Evolutionary conservation across 2,329 filamentous ascomycete genomes (phyloP).

Genomic region (Exophiala oligosperma): DNA sequence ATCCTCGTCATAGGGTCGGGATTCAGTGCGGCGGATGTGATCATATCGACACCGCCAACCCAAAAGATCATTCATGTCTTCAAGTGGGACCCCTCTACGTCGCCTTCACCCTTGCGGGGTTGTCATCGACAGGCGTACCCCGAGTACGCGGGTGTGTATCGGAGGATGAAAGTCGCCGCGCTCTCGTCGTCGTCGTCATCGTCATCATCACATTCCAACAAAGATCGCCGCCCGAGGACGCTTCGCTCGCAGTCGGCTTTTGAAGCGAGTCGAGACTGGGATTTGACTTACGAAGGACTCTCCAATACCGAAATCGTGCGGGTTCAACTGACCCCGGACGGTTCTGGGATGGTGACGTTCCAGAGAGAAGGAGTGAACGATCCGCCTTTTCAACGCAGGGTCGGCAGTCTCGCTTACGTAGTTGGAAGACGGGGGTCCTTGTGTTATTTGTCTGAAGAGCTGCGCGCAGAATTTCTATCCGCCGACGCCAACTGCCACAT

Average conservation of each 20-base stretch:
- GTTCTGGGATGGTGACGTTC: constrained; percentile 44
- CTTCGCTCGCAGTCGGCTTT: constrained; percentile 39
- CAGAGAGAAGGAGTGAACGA: constrained; percentile 40
- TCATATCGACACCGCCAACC: constrained; percentile 53
- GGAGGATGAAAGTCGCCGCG: constrained; percentile 58
- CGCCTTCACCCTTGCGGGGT: constrained; percentile 57
- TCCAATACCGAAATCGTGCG: constrained; percentile 53
- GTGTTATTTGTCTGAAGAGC: constrained; percentile 48
- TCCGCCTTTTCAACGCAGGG: constrained; percentile 43
- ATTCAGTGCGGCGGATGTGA: constrained; percentile 62
- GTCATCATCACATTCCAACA: not conserved
- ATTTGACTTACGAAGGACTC: constrained; percentile 54
- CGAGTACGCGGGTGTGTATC: constrained; percentile 61
- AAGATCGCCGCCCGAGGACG: constrained; percentile 33
- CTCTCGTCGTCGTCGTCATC: constrained; percentile 21
- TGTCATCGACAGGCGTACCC: constrained; percentile 64
- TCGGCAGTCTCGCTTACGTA: constrained; percentile 55
- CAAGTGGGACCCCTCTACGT: constrained; percentile 58
- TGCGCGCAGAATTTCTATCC: constrained; percentile 48
- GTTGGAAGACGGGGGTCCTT: constrained; percentile 58
- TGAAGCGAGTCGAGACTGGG: constrained; percentile 51
- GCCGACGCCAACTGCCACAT: constrained; percentile 25
- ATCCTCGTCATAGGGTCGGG: constrained; percentile 61
- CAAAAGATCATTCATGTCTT: constrained; percentile 60
- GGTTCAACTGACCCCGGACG: constrained; percentile 35